phyloP scores from a whole-genome alignment of 2,329 filamentous ascomycete genomes.

The Colletotrichum acutatum region DNA sequence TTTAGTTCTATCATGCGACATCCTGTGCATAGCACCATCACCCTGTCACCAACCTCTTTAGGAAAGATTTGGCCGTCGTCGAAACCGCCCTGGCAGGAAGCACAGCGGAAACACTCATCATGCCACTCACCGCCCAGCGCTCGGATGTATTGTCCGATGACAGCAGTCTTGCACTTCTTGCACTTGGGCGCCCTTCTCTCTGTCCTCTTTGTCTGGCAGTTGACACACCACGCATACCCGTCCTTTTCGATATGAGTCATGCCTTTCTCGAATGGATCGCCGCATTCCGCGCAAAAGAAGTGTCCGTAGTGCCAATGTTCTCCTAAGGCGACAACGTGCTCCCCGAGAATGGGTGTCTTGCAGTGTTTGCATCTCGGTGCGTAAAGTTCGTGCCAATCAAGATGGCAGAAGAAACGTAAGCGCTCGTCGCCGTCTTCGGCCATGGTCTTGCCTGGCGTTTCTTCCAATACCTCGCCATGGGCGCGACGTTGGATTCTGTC shows the following conservation, averaged over 20 bases:
- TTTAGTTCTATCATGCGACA: slow-evolving; percentile 72
- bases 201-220: slow-evolving; percentile 91
- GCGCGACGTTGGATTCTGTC: slow-evolving; percentile 75
- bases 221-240: slow-evolving; percentile 96
- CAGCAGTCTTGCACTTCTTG: slow-evolving; percentile 82
- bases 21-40: slow-evolving; percentile 67
- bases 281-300: slow-evolving; percentile 99
- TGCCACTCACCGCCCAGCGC: slow-evolving; percentile 96
- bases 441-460: slow-evolving; percentile 71
- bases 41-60: slow-evolving; percentile 49
- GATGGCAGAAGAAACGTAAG: slow-evolving; percentile 92
- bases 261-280: slow-evolving; percentile 86
- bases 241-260: slow-evolving; percentile 90
- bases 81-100: slow-evolving; percentile 68
- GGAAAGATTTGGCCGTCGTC: slow-evolving; percentile 75
- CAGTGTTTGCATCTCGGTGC: slow-evolving; percentile 95
- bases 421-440: slow-evolving; percentile 78
- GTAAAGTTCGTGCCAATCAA: slow-evolving; percentile 98
- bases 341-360: slow-evolving; percentile 94
- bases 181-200: slow-evolving; percentile 91
- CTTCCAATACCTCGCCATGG: slow-evolving; percentile 67
- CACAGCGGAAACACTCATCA: slow-evolving; percentile 88
- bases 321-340: slow-evolving; percentile 92
- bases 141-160: slow-evolving; percentile 89
- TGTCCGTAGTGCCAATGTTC: slow-evolving; percentile 97